These are phyloP conservation scores for Colletotrichum graminicola DNA, from an alignment of 2,329 filamentous ascomycete species.

Conservation along the genomic window DNA sequence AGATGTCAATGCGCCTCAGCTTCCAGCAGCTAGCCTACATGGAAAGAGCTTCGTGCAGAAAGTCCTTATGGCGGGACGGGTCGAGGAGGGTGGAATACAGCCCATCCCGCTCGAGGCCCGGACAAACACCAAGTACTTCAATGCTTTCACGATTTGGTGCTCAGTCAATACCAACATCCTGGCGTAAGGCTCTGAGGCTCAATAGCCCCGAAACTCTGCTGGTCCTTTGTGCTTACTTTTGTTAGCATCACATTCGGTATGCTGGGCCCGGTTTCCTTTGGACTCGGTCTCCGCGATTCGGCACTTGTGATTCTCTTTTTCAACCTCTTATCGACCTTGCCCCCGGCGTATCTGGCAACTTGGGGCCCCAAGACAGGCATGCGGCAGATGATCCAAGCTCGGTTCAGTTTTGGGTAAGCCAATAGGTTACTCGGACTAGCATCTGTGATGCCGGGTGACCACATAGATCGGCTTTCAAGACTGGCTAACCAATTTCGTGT, in stretches of 20 bases:
- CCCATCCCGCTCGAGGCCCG: slow-evolving; percentile 49
- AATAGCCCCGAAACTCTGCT: neutral
- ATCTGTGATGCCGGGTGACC: slow-evolving; percentile 27
- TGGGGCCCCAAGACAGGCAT: slow-evolving; percentile 60
- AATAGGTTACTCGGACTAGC: rapidly evolving
- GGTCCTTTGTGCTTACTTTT: slow-evolving; percentile 4
- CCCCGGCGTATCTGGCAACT: slow-evolving; percentile 56
- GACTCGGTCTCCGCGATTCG: slow-evolving; percentile 57
- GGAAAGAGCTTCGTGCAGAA: slow-evolving; percentile 27
- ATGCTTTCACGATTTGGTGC: slow-evolving; percentile 50
- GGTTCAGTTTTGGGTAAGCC: slow-evolving; percentile 49
- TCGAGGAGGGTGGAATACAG: slow-evolving; percentile 49
- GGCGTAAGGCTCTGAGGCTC: slow-evolving; percentile 44
- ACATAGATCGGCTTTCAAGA: slow-evolving; percentile 38
- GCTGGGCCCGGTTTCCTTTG: slow-evolving; percentile 57
- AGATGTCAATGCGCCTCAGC: neutral
- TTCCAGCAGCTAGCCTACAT: slow-evolving; percentile 2
- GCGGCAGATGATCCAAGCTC: slow-evolving; percentile 61
- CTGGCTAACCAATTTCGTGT: neutral
- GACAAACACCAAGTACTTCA: slow-evolving; percentile 49
- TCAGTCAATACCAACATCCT: slow-evolving; percentile 50
- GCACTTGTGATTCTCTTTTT: slow-evolving; percentile 62
- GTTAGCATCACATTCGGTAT: slow-evolving; percentile 57
- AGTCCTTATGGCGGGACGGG: slow-evolving; percentile 41
- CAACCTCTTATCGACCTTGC: slow-evolving; percentile 54